These are phyloP conservation scores for Crucibulum laeve DNA, from an alignment of 768 basidiomycete species.

Conservation along the genomic window DNA sequence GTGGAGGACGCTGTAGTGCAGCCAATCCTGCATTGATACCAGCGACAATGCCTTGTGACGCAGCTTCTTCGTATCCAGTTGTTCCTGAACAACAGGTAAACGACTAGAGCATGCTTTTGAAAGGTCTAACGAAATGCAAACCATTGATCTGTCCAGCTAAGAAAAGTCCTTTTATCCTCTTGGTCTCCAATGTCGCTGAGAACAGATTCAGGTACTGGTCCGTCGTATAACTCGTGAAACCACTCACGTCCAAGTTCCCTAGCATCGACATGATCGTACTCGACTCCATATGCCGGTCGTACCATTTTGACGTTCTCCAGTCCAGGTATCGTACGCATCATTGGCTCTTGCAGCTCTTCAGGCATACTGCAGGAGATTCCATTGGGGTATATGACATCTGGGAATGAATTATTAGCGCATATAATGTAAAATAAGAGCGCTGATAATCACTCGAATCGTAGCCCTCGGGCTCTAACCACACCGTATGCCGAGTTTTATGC, in stretches of 20 bases:
- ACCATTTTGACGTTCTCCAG: conserved; percentile 83
- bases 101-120: background rate
- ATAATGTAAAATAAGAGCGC: conserved; percentile 1
- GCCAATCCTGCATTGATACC: conserved; percentile 84
- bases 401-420: background rate
- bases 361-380: conserved; percentile 87
- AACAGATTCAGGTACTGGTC: background rate
- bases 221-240: background rate
- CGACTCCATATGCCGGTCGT: conserved; percentile 86
- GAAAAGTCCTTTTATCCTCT: conserved; percentile 79
- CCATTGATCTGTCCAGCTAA: conserved; percentile 91
- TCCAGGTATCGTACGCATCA: conserved; percentile 83
- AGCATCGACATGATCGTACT: conserved; percentile 90
- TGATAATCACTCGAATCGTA: conserved; percentile 67
- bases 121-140: conserved; percentile 11
- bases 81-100: conserved; percentile 44
- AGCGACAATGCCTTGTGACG: conserved; percentile 84
- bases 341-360: conserved; percentile 75
- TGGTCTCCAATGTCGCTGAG: conserved; percentile 82
- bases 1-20: conserved; percentile 47
- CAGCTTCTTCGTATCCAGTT: conserved; percentile 93
- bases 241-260: conserved; percentile 69
- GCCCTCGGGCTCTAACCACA: conserved; percentile 93
- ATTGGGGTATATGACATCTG: conserved; percentile 87
- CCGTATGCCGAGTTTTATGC: conserved; percentile 61